Conservation (phyloP, 2,329 filamentous ascomycete genomes). For the Pseudogymnoascus sp. region DNA sequence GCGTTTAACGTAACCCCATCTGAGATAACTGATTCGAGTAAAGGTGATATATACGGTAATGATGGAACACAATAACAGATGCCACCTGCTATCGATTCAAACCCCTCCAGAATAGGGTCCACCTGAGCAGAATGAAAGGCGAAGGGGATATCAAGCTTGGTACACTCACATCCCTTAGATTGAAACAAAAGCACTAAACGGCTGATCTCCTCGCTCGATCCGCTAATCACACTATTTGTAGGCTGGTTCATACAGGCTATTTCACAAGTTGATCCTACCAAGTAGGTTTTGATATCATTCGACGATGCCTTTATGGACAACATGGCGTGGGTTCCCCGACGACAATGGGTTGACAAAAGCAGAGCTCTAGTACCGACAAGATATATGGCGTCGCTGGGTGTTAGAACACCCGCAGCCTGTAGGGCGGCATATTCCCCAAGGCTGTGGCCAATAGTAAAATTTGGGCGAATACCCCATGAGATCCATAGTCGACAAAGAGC, state of each 20-base stretch:
- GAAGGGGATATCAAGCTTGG: constrained; percentile 54
- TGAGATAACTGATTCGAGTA: constrained; percentile 51
- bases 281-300: constrained; percentile 40
- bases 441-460: constrained; percentile 51
- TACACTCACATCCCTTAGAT: constrained; percentile 47
- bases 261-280: constrained; percentile 42
- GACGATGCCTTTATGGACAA: constrained; percentile 42
- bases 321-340: constrained; percentile 60
- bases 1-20: constrained; percentile 49
- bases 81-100: constrained; percentile 43
- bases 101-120: constrained; percentile 52
- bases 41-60: constrained; percentile 58
- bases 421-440: constrained; percentile 67
- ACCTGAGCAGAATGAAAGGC: constrained; percentile 60
- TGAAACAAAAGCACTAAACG: constrained; percentile 40
- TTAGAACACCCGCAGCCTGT: constrained; percentile 60
- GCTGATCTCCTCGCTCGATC: constrained; percentile 46
- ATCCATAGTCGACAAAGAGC: constrained; percentile 46
- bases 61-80: constrained; percentile 48
- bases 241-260: constrained; percentile 67
- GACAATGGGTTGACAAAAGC: constrained; percentile 57
- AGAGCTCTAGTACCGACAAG: constrained; percentile 60
- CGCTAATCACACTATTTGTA: constrained; percentile 61
- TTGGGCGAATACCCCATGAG: constrained; percentile 46
- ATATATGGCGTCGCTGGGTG: constrained; percentile 61